Evolutionary conservation across 1,284 basidiomycete genomes (phyloP).

Genomic region (Malassezia brasiliensis): DNA sequence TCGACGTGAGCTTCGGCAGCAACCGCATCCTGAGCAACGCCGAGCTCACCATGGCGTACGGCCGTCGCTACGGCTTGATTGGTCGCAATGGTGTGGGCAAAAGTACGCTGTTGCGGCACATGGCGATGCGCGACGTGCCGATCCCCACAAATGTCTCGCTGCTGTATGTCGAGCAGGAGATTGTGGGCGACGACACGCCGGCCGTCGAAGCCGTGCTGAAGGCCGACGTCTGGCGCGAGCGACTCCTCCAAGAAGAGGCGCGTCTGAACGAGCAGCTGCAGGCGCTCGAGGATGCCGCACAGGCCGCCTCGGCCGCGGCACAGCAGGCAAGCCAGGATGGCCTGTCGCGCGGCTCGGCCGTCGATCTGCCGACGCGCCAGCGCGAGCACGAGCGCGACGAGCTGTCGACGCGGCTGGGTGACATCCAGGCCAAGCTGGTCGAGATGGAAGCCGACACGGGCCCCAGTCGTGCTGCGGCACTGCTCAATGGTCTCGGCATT

Average conservation of each 20-base stretch:
- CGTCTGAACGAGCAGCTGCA: slow-evolving; percentile 35
- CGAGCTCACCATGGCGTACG: slow-evolving; percentile 23
- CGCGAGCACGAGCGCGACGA: slow-evolving; percentile 59
- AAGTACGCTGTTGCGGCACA: slow-evolving; percentile 81
- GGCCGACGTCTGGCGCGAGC: slow-evolving; percentile 48
- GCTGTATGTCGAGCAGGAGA: slow-evolving; percentile 93
- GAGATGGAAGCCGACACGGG: slow-evolving; percentile 98
- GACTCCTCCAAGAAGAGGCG: slow-evolving; percentile 37
- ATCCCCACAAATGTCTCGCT: slow-evolving; percentile 74
- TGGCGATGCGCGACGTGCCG: slow-evolving; percentile 87
- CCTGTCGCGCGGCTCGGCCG: slow-evolving; percentile 29
- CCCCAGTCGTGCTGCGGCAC: slow-evolving; percentile 77
- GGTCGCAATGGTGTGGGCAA: slow-evolving; percentile 81
- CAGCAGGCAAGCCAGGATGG: slow-evolving; percentile 8
- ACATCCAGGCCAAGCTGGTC: slow-evolving; percentile 77
- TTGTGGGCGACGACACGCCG: slow-evolving; percentile 72
- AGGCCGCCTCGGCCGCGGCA: slow-evolving; percentile 22
- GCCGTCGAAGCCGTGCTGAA: slow-evolving; percentile 90
- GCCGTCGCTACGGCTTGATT: slow-evolving; percentile 52
- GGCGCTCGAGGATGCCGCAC: slow-evolving; percentile 35
- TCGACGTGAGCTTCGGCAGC: slow-evolving; percentile 65
- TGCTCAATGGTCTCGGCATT: slow-evolving; percentile 87
- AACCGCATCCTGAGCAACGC: slow-evolving; percentile 75
- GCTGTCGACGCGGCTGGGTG: slow-evolving; percentile 69
- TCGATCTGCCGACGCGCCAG: slow-evolving; percentile 45